A percentile compares a stretch with the other conserved stretches of the same genome.
Evolutionary conservation across 2,329 filamentous ascomycete species (phyloP).

Genomic region (Talaromyces atroroseus): DNA sequence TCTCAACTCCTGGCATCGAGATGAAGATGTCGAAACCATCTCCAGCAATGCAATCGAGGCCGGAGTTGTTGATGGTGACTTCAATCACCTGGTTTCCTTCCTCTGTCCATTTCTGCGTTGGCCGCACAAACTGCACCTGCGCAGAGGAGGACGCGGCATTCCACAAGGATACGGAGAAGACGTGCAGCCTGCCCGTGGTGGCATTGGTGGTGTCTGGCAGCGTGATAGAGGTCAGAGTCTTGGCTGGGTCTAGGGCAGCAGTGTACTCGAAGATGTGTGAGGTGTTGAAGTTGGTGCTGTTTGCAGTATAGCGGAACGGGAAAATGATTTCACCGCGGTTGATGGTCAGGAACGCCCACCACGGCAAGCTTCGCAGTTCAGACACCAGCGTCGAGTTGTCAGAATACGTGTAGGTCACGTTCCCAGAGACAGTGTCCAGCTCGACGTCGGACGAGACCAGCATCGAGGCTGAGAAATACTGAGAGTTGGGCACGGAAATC

Average conservation of each 20-base stretch:
- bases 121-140: constrained; percentile 37
- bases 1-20: constrained; percentile 21
- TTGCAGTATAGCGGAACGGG: constrained; percentile 37
- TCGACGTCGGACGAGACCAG: constrained; percentile 41
- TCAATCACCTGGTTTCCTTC: constrained; percentile 39
- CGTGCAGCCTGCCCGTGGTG: constrained; percentile 36
- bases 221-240: constrained; percentile 35
- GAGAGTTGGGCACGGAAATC: constrained; percentile 28
- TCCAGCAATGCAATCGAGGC: constrained; percentile 31
- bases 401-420: constrained; percentile 40
- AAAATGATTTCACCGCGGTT: constrained; percentile 44
- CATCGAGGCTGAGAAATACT: constrained; percentile 42
- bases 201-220: constrained; percentile 36
- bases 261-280: constrained; percentile 45
- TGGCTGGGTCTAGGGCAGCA: constrained; percentile 33
- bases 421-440: constrained; percentile 34
- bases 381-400: constrained; percentile 37
- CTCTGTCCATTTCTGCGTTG: constrained; percentile 41
- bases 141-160: constrained; percentile 13
- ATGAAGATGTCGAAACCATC: constrained; percentile 28
- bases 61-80: constrained; percentile 35
- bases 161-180: constrained; percentile 39
- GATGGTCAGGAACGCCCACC: constrained; percentile 42
- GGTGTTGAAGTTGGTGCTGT: constrained; percentile 40
- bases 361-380: constrained; percentile 43